Evolutionary conservation across 495 filamentous ascomycete species (phyloP), one percentile per base, ranked within the genome.

Genomic region (Hapsidospora chrysogenum): DNA sequence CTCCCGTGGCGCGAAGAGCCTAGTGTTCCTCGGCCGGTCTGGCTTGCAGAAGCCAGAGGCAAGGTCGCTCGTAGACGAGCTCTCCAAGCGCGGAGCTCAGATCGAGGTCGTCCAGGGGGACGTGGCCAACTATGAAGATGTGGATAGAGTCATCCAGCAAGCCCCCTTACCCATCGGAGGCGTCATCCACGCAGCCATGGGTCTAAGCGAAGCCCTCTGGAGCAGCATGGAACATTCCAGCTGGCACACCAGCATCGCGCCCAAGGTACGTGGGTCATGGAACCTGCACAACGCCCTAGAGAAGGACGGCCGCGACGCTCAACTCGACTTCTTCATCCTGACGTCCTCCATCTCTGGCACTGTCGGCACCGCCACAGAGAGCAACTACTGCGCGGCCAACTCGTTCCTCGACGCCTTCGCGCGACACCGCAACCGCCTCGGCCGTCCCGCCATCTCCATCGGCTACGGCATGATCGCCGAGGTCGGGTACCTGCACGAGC

Each of bases 311-410:
- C 49, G 34, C 11, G 41, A 51, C 9, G 29, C 45, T 3, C 39
- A 14, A 10, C 51, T 74, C 0, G 69, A 73, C 38, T 75, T 75
- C 51, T 73, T 74, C 46, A 43, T 72, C 17, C 47, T 60, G 17
- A 57, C 70, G 16, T 70, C 67, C 9, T 74, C 70, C 9, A 36
- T 66, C 0, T 39, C 55, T 3, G 53, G 49, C 9, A 42, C 63
- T 0, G 38, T 57, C 23, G 70, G 70, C 1, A 61, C 58, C 35
- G 38, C 42, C 3, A 56, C 57, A 0, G 69, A 76, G 41, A 43
- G 57, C 10, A 59, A 54, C 9, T 75, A 75, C 41, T 50, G 53
- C 3, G 61, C 65, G 0, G 64, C 63, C 13, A 71, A 71, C 38
- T 52, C 56, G 13, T 74, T 61, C 39, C 56, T 69, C 27, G 56